Evolutionary conservation across 2,329 filamentous ascomycete species (phyloP).

Genomic region (Aspergillus spinulosporus): DNA sequence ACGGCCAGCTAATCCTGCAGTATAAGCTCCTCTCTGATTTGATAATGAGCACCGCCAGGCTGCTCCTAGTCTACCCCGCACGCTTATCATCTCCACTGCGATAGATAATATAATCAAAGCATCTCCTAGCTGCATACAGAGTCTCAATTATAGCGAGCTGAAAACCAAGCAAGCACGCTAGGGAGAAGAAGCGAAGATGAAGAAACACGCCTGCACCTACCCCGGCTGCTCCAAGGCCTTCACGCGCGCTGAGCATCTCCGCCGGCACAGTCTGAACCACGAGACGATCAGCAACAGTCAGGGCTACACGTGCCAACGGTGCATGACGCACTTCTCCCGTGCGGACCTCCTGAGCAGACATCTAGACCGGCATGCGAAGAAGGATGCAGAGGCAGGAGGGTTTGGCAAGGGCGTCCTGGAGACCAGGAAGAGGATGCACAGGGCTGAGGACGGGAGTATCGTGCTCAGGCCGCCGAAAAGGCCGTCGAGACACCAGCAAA

Average conservation of each 20-base stretch:
- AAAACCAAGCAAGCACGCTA: too few species aligned
- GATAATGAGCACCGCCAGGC: neutral
- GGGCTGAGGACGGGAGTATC: constrained; percentile 51
- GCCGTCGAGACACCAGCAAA: constrained; percentile 17
- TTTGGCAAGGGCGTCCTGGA: constrained; percentile 50
- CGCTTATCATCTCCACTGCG: neutral
- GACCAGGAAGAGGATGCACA: constrained; percentile 53
- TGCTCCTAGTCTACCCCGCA: constrained; percentile 5
- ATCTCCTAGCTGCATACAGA: too few species aligned
- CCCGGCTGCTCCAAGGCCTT: constrained; percentile 55
- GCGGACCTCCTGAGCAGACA: constrained; percentile 62
- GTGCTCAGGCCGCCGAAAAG: constrained; percentile 41
- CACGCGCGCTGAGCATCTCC: constrained; percentile 59
- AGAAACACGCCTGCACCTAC: constrained; percentile 39
- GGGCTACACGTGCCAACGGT: constrained; percentile 56
- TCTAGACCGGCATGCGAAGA: constrained; percentile 54
- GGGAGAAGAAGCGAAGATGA: neutral
- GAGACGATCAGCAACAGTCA: constrained; percentile 53
- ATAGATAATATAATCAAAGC: too few species aligned
- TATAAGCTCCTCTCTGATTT: neutral
- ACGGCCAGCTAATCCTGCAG: neutral
- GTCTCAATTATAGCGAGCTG: too few species aligned
- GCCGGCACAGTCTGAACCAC: constrained; percentile 60
- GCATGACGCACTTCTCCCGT: constrained; percentile 62
- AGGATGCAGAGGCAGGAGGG: constrained; percentile 53